Base-by-base conservation (phyloP, 2,329 filamentous ascomycete genomes). In the Fusarium decemcellulare region DNA sequence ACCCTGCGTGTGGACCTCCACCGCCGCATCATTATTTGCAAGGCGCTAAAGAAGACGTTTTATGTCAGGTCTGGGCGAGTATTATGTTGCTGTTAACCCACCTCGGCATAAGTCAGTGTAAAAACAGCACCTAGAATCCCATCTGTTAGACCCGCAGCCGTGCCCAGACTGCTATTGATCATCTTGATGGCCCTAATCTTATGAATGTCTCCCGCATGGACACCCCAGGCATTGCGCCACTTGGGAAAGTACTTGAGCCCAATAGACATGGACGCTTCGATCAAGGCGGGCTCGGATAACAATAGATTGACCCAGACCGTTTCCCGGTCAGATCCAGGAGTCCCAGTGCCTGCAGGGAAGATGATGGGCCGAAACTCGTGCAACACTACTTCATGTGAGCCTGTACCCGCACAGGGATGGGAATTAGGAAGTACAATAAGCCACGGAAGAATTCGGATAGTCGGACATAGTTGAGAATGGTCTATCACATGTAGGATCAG, bases 241-340 rank as follows among this genome's bases (percentile, higher is more conserved):
- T 14, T 12, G 0, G 54, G 39, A 1, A 50, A 63, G n/a, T 72
- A 51, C 14, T 48, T 51, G 2, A 75, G 12, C 1, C 56, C 70
- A 10, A 75, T 66, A 0, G 63, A 51, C 61, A 75, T 62, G 1
- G 73, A 74, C 0, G 73, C 72, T n/a, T 75, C 72, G 2, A 75
- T 51, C 1, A 75, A 59, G 10, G 73, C 73, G n/a, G 72, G 73
- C 34, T 75, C 73, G 1, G 73, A 70, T 9, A 64, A 16, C 16
- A 75, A 29, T 0, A 75, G 55, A 9, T 36, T 7, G 2, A 65
- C 37, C 72, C 72, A 75, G 2, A 34, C 16, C 6, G n/a, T 34
- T 8, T 71, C 69, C 8, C 58, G 56, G 15, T 37, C 42, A 5
- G 65, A 61, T 3, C 60, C 58, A 5, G 59, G 55, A 6, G 29